These are phyloP conservation scores for Apiotrichum gamsii DNA, from an alignment of 1,284 basidiomycete species.

Conservation along the genomic window DNA sequence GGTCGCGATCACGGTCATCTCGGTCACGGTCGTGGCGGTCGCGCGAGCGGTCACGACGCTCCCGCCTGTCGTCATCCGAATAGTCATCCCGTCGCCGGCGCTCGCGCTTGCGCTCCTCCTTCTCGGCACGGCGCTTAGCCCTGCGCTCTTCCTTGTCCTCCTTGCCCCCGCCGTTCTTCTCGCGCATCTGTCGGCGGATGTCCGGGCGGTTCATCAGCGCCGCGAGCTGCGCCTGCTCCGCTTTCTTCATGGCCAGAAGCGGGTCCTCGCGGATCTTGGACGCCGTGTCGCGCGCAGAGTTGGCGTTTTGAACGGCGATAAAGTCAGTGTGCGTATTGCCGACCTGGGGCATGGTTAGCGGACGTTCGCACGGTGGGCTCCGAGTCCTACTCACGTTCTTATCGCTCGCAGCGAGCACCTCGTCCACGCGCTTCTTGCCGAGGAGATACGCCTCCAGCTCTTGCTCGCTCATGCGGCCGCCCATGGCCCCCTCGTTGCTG, in stretches of 20 bases:
- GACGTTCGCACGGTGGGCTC: too few relatives aligned
- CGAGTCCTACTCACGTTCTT: conserved; percentile 70
- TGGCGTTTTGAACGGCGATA: conserved; percentile 88
- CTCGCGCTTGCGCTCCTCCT: conserved; percentile 30
- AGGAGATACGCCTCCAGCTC: conserved; percentile 94
- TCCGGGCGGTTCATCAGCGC: conserved; percentile 86
- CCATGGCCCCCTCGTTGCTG: conserved; percentile 66
- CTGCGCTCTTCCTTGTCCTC: conserved; percentile 56
- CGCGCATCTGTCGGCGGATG: conserved; percentile 70
- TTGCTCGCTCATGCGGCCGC: conserved; percentile 53
- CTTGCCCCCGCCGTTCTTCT: conserved; percentile 58
- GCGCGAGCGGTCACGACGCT: conserved; percentile 1
- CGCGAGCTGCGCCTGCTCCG: conserved; percentile 89
- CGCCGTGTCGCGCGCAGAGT: conserved; percentile 79
- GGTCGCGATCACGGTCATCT: conserved; percentile 14
- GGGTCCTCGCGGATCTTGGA: conserved; percentile 95
- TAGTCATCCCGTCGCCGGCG: conserved; percentile 25
- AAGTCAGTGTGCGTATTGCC: conserved; percentile 81
- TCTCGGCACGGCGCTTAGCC: conserved; percentile 57
- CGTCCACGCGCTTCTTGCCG: conserved; percentile 98
- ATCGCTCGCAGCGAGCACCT: conserved; percentile 75
- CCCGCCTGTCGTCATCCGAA: conserved; percentile 15
- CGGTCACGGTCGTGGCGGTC: conserved; percentile 29
- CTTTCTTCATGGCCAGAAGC: conserved; percentile 90
- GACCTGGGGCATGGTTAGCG: conserved; percentile 52